Conservation (phyloP, 768 basidiomycete genomes). For the Dendrothele bispora region DNA sequence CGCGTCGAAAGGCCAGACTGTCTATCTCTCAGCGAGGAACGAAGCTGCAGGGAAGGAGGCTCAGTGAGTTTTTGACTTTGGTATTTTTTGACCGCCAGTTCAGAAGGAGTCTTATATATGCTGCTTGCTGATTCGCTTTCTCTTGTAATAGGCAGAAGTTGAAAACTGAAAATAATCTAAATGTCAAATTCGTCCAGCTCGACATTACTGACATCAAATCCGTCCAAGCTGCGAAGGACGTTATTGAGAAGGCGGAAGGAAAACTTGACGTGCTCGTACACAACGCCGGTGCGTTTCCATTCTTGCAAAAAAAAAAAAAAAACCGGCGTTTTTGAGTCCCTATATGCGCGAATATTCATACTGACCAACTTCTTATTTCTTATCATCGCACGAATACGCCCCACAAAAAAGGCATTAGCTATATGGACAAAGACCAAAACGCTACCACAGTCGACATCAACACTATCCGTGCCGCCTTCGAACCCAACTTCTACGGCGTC, state of each 20-base stretch:
- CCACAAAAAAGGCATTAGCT: constrained; percentile 31
- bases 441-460: constrained; percentile 33
- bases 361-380: too few species aligned
- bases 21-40: constrained; percentile 44
- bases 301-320: too few species aligned
- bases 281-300: constrained; percentile 37
- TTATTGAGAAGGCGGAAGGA: constrained; percentile 38
- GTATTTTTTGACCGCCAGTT: neutral
- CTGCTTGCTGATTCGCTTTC: neutral
- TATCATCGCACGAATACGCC: too few species aligned
- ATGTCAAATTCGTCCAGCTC: constrained; percentile 6
- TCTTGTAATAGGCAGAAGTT: neutral
- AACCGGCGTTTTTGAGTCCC: too few species aligned
- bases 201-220: constrained; percentile 22
- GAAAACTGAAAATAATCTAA: neutral
- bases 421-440: constrained; percentile 32
- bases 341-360: too few species aligned
- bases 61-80: constrained; percentile 26
- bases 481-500: constrained; percentile 44
- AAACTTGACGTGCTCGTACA: constrained; percentile 46
- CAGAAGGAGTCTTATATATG: neutral
- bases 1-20: constrained; percentile 41
- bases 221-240: constrained; percentile 32
- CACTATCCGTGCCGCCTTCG: constrained; percentile 35
- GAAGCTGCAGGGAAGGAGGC: constrained; percentile 40